Evolutionary conservation across 495 filamentous ascomycete species (phyloP), one percentile per base, ranked within the genome.

Genomic region (Penicillium odoratum): DNA sequence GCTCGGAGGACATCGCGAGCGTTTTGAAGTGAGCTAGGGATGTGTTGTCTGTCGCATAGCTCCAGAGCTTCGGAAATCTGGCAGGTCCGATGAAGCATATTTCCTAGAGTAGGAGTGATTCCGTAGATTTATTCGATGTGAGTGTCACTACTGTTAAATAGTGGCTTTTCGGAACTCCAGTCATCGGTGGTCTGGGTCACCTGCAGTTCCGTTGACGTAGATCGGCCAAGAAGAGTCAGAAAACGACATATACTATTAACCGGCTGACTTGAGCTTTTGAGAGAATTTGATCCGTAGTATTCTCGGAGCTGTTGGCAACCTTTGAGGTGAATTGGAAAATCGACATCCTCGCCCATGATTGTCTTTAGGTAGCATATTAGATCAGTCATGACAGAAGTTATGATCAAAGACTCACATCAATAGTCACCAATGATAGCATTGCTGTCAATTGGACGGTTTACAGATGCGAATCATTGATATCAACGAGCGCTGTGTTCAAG

Each of bases 291-390:
- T 4, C 15, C 28, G 8, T 48, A 15, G 16, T n/a, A 38, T 11
- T 15, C 21, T 47, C 45, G 50, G 7, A 59, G 43, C 8, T 59
- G 40, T 5, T 30, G 42, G 43, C 56, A 53, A 16, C 56, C 56
- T n/a, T 59, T 48, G 1, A 59, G 44, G 15, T 59, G 56, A 11
- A 59, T 53, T 40, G 45, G 45, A 29, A 59, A 59, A 30, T 59
- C 56, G 0, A 30, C 16, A 16, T 59, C 56, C 53, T 59, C 56
- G 1, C 56, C 56, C 6, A 50, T 59, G 33, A 59, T 59, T 0
- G 56, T 59, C 56, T 59, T 21, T 21, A 21, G 1, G 21, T 21
- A 21, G 10, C 4, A 18, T 40, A 31, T 48, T 38, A 36, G 16
- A 30, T n/a, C 4, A 4, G 31, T 33, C 10, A n/a, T 0, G 15